Evolutionary conservation across 495 filamentous ascomycete species (phyloP), one percentile per base, ranked within the genome.

Genomic region (Hypoxylon fuscum): DNA sequence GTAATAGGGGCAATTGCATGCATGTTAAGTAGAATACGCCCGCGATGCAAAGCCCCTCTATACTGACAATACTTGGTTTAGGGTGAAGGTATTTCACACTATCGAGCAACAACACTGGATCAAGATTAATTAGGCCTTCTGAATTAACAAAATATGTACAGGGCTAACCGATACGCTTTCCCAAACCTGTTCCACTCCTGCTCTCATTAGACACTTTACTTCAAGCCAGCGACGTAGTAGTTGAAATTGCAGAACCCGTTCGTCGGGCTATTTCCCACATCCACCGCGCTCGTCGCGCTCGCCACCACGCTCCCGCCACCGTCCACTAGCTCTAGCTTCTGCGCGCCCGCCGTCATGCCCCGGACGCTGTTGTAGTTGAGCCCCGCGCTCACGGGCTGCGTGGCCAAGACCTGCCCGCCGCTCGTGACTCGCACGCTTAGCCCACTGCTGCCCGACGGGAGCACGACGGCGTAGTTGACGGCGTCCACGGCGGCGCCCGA

Each of bases 211-310:
- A 18, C 10, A 29, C 23, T 22, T 46, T 18, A 64, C 41, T 64
- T 32, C 48, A 59, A 23, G n/a, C 55, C 55, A 35, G 40, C 49
- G 12, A 65, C 62, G 8, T 59, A 59, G 14, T 65, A 65, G 14
- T 65, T 59, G 4, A 49, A 65, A 7, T 59, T 55, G 31, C 62
- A 65, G 35, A 65, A 55, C 17, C 62, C 62, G 17, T 50, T 25
- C 18, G 48, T 37, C 17, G 54, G 48, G 14, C 15, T 22, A 17
- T 53, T 22, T 14, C 41, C 47, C 11, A 59, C 61, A 18, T 64
- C 55, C 32, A 55, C 55, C 8, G 20, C 9, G 1, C 62, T 34
- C 2, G 1, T 46, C 14, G 55, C 62, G 18, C 25, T 18, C 23
- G 55, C 62, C 0, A 65, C 40, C 0, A 65, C 62, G 0, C 15